Evolutionary conservation across 805 yeast genomes (phyloP), one percentile per base, ranked within the genome.

Genomic region (Diddensiella santjacobensis): DNA sequence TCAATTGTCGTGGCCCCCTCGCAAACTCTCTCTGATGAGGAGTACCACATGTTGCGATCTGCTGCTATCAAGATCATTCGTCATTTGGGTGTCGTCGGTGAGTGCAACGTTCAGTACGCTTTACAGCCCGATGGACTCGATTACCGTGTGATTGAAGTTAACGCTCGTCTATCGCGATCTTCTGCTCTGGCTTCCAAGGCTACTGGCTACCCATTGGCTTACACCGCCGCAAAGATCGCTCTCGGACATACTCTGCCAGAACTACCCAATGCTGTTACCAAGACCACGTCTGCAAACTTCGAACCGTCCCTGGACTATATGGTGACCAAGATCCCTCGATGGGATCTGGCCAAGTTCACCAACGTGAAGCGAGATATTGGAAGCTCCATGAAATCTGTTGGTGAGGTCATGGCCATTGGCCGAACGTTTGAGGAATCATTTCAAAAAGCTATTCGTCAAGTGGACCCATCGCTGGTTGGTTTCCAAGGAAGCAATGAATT

Each of bases 381-480:
- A 42, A 87, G 96, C 6, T 82, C 97, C 39, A 91, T 91, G 99
- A 91, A 91, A 71, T 90, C 97, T 51, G 99, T 91, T 48, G 99
- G 99, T 69, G 99, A 91, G 71, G 99, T 91, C 51, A 91, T 91
- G 99, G 95, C 96, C 40, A 93, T 91, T 64, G 99, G 99, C 64
- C 84, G 99, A 72, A 91, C 83, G 56, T 91, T 91, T 66, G 99
- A 91, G 74, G 99, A 91, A 73, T 85, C 96, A 30, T 84, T 91
- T 77, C 97, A 93, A 74, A 91, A 91, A 76, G 98, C 98, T 39
- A 82, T 91, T 57, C 83, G 99, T 72, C 96, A 90, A 70, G 87
- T 89, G 54, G 97, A 89, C 64, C 96, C 97, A 37, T 82, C 95
- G 2, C 81, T 79, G 55, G 67, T 87, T 61, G 97, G 97, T 36